Base-by-base conservation (phyloP, 805 yeast genomes). In the Clavispora asparagi region DNA sequence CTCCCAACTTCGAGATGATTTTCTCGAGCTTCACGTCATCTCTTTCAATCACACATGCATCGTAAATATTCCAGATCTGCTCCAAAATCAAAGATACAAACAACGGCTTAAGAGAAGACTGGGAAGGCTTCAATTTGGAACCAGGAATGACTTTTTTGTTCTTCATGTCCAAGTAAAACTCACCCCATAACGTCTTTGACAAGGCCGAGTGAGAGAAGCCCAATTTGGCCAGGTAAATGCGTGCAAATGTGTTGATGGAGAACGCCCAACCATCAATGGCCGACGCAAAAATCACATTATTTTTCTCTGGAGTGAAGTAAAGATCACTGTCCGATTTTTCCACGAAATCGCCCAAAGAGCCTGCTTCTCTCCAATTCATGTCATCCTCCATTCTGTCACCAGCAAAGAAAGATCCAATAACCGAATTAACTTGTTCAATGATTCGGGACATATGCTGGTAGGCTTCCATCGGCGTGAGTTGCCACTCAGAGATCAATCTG, bases 261-360 rank as follows among this genome's bases (percentile, higher is more conserved):
- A 94, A 94, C 1, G 98, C 99, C 98, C 99, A 94, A 11, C 98
- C 98, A 67, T 94, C 99, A 16, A 86, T 74, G 1, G 99, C 99
- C 27, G 81, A 76, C 0, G 96, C 92, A 70, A 92, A 92, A 0
- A 92, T 80, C 6, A 92, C 97, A 59, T 92, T 92, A 60, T 89
- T 89, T 53, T 80, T 77, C 42, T 85, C 87, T 0, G 99, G 99
- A 14, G 87, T 76, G 52, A 92, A 92, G 61, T 91, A 91, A 25
- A 91, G 67, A 56, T 83, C 95, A 31, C 83, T 79, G 62, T 91
- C 98, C 53, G 82, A 86, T 49, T 76, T 77, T 54, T 88, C 96
- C 19, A 83, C 76, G 58, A 74, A 87, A 45, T 83, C 85, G 14
- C 64, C 61, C 42, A 62, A 59, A 49, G 81, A 83, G 25, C 81